Conservation (phyloP, 495 filamentous ascomycete species). For the Aspergillus bertholletiae region DNA sequence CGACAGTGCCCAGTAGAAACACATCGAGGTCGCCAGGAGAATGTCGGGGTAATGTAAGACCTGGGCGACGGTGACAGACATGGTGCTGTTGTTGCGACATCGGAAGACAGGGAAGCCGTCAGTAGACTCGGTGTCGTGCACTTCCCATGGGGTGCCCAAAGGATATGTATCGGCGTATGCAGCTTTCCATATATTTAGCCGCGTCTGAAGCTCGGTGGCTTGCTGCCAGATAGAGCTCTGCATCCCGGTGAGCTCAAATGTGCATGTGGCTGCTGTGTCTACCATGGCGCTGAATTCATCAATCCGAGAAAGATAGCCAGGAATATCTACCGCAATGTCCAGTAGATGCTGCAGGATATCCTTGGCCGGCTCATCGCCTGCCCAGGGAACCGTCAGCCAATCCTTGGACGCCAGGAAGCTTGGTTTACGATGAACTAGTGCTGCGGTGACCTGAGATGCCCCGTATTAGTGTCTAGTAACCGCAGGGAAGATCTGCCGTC, state of each 20-base stretch:
- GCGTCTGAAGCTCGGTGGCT: conserved; percentile 17
- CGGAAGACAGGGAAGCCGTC: conserved; percentile 17
- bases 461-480: background rate
- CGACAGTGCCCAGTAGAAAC: conserved; percentile 23
- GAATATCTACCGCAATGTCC: conserved; percentile 26
- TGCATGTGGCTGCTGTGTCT: background rate
- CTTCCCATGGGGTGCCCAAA: conserved; percentile 11
- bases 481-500: background rate
- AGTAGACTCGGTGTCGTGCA: background rate
- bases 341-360: conserved; percentile 23
- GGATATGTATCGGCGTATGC: conserved; percentile 16
- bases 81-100: conserved; percentile 15
- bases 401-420: conserved; percentile 21
- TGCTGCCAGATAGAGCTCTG: conserved; percentile 18
- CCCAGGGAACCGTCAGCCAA: conserved; percentile 25
- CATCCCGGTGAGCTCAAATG: conserved; percentile 8
- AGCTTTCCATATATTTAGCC: conserved; percentile 19
- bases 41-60: conserved; percentile 21
- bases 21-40: conserved; percentile 18
- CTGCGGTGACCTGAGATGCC: conserved; percentile 19
- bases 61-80: conserved; percentile 7
- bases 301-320: conserved; percentile 17
- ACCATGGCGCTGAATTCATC: conserved; percentile 15
- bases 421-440: conserved; percentile 19
- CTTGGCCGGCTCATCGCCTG: conserved; percentile 12